phyloP scores from a whole-genome alignment of 2,329 filamentous ascomycete genomes.

The Fusarium ambrosium region DNA sequence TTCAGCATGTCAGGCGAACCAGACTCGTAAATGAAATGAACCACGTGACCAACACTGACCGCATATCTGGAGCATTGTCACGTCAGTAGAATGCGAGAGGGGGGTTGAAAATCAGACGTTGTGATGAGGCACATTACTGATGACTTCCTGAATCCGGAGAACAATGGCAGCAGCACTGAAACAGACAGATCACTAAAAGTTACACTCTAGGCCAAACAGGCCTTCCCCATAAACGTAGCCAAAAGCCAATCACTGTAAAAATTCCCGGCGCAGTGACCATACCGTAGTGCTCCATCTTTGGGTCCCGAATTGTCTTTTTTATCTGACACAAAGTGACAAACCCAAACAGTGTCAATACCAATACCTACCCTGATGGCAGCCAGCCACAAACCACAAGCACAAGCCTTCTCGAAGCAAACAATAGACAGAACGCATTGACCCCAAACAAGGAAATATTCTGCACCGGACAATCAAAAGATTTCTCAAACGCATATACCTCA shows the following conservation, averaged over 20 bases:
- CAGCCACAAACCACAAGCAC: background rate
- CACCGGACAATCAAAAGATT: background rate
- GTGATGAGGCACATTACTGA: background rate
- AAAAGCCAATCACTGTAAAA: background rate
- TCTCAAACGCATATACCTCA: background rate
- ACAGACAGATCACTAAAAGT: background rate
- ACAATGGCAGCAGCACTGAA: background rate
- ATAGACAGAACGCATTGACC: background rate
- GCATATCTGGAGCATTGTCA: background rate
- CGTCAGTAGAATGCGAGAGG: background rate
- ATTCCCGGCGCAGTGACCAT: background rate
- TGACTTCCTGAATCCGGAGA: background rate
- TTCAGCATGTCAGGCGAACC: background rate
- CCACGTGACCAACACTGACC: background rate
- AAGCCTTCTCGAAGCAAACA: background rate
- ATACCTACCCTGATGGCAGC: background rate
- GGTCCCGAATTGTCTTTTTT: background rate
- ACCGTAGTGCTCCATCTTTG: background rate
- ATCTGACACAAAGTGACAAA: background rate
- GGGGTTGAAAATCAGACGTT: background rate
- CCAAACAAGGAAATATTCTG: background rate
- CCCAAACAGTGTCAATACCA: background rate
- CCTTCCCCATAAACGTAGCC: background rate
- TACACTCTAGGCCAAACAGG: background rate
- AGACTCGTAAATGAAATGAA: background rate